Percentiles rank a stretch among this genome's conserved stretches.
Evolutionary conservation across 2,329 filamentous ascomycete species (phyloP).

Genomic region (Rachicladosporium sp.): DNA sequence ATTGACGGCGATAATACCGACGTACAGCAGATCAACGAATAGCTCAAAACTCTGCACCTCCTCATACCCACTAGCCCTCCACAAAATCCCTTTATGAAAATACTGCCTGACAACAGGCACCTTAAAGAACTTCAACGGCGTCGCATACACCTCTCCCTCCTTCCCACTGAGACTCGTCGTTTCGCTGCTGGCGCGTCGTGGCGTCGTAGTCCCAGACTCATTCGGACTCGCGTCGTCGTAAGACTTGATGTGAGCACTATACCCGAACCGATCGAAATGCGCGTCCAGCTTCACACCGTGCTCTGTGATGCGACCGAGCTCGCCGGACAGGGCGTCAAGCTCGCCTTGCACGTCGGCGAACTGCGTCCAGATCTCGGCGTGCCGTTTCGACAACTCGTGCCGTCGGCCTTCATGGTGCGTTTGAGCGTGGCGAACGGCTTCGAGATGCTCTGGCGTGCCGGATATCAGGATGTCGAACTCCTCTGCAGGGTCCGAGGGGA

Average conservation of each 20-base stretch:
- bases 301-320: slow-evolving; percentile 43
- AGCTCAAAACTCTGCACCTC: slow-evolving; percentile 49
- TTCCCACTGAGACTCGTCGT: slow-evolving; percentile 6
- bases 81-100: slow-evolving; percentile 52
- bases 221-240: slow-evolving; percentile 17
- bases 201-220: slow-evolving; percentile 12
- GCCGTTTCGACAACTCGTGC: slow-evolving; percentile 34
- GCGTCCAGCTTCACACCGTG: slow-evolving; percentile 45
- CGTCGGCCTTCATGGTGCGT: slow-evolving; percentile 41
- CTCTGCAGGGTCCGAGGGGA: slow-evolving; percentile 21
- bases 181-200: slow-evolving; percentile 1
- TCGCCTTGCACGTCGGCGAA: slow-evolving; percentile 45
- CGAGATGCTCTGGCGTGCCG: slow-evolving; percentile 40
- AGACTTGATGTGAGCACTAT: slow-evolving; percentile 41
- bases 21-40: slow-evolving; percentile 52
- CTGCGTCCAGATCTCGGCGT: slow-evolving; percentile 42
- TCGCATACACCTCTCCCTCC: slow-evolving; percentile 11
- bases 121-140: slow-evolving; percentile 44
- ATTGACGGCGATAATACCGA: slow-evolving; percentile 52
- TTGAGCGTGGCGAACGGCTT: slow-evolving; percentile 40
- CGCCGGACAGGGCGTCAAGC: slow-evolving; percentile 39
- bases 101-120: slow-evolving; percentile 51
- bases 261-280: slow-evolving; percentile 53
- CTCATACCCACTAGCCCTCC: slow-evolving; percentile 46
- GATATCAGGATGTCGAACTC: slow-evolving; percentile 46